Evolutionary conservation across 1,139 yeast genomes (phyloP).

Genomic region (Nakaseomyces nivariensis): DNA sequence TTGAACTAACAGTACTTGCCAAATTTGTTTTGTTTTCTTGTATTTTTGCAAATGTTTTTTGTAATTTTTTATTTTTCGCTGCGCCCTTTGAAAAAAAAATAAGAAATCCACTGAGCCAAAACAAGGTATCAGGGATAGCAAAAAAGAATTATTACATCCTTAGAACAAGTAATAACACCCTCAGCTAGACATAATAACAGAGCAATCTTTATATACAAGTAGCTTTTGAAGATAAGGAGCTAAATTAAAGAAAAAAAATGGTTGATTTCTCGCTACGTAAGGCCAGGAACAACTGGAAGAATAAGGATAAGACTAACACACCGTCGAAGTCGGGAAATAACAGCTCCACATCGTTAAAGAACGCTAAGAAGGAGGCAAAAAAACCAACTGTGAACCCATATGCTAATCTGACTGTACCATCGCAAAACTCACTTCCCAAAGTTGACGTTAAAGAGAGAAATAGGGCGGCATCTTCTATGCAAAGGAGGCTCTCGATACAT

Average conservation of each 20-base stretch:
- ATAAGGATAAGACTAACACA: constrained; percentile 8
- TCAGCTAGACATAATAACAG: too few species aligned
- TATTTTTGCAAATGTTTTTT: too few species aligned
- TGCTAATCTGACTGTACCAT: constrained; percentile 19
- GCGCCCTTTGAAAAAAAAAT: too few species aligned
- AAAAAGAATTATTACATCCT: too few species aligned
- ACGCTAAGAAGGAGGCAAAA: constrained; percentile 9
- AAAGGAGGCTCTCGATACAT: constrained; percentile 33
- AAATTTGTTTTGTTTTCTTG: too few species aligned
- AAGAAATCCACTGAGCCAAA: too few species aligned
- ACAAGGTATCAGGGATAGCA: too few species aligned
- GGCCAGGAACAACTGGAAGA: constrained; percentile 26
- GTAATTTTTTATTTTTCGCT: too few species aligned
- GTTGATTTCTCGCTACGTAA: constrained; percentile 29
- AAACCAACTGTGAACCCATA: constrained; percentile 24
- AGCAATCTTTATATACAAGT: too few species aligned
- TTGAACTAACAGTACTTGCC: too few species aligned
- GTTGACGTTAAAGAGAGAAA: constrained; percentile 31
- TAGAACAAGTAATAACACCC: too few species aligned
- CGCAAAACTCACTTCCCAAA: constrained; percentile 24
- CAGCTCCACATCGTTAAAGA: constrained; percentile 8
- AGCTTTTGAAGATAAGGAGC: too few species aligned
- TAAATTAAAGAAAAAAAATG: constrained; percentile 12
- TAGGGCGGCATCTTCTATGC: constrained; percentile 35
- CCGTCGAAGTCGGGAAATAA: constrained; percentile 12